Percentiles rank a stretch among this genome's conserved stretches.
These are phyloP conservation scores for Flaveria linearis DNA, from an alignment of 129 eudicot genomes.

Conservation along the genomic window DNA sequence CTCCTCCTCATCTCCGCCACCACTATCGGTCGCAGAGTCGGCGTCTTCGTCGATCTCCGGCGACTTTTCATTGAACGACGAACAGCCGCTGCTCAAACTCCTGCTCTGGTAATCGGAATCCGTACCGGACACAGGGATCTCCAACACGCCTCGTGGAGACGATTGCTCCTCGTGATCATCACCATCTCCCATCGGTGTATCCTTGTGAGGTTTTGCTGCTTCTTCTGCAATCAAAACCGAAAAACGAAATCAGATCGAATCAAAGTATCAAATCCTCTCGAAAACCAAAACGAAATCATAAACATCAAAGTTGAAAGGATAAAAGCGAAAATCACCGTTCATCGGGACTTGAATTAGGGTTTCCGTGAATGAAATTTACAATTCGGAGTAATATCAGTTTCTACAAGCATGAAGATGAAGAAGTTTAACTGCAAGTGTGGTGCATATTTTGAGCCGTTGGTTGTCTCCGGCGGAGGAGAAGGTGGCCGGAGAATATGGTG, in stretches of 20 bases:
- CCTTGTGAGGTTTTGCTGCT: background rate
- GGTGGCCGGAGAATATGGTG: constrained; percentile 32
- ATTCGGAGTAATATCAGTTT: background rate
- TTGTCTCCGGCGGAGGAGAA: constrained; percentile 27
- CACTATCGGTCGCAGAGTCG: constrained; percentile 3
- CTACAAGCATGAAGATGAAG: background rate
- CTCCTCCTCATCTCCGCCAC: constrained; percentile 25
- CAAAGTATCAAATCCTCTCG: too few species aligned
- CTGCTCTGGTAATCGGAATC: constrained; percentile 57
- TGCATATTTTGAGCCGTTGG: background rate
- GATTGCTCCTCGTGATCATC: constrained; percentile 35
- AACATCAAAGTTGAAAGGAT: background rate
- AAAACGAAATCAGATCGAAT: constrained; percentile 8
- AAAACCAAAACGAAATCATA: background rate
- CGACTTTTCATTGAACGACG: constrained; percentile 40
- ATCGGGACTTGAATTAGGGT: constrained; percentile 23
- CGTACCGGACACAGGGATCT: constrained; percentile 51
- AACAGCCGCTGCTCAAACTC: constrained; percentile 42
- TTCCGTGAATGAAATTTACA: constrained; percentile 15
- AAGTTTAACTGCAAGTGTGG: background rate
- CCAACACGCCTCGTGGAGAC: constrained; percentile 79
- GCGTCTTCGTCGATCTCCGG: background rate
- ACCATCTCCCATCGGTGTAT: constrained; percentile 22
- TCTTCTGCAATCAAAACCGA: constrained; percentile 16
- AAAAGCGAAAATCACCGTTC: constrained; percentile 19